Percentiles rank a stretch among this genome's conserved stretches.
phyloP scores from a whole-genome alignment of 768 basidiomycete species.

The Dendrothele bispora region DNA sequence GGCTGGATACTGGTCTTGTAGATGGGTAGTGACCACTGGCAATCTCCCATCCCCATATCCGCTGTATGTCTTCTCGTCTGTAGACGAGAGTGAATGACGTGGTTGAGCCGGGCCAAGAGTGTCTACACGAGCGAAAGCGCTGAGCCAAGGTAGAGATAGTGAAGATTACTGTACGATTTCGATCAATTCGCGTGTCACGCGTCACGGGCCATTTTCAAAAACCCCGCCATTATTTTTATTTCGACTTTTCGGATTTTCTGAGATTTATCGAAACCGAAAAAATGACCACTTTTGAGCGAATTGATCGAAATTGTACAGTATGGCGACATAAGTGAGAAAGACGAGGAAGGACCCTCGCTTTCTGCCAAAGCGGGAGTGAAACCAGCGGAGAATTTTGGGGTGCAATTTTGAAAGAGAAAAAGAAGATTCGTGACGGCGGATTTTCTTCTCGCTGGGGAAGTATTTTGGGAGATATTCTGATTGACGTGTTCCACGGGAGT shows the following conservation, averaged over 20 bases:
- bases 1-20: too few relatives aligned
- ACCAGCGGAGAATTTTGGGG: constrained; percentile 60
- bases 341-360: constrained; percentile 57
- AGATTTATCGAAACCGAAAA: too few relatives aligned
- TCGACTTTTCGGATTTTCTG: too few relatives aligned
- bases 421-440: constrained; percentile 23
- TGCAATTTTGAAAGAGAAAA: constrained; percentile 57
- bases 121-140: constrained; percentile 40
- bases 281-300: too few relatives aligned
- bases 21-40: constrained; percentile 89
- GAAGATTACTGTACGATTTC: constrained; percentile 50
- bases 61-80: constrained; percentile 67
- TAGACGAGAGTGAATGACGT: constrained; percentile 76
- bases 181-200: too few relatives aligned
- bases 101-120: constrained; percentile 42
- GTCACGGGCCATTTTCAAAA: too few relatives aligned
- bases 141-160: constrained; percentile 46
- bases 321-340: constrained; percentile 48
- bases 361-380: constrained; percentile 48
- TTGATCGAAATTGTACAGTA: too few relatives aligned
- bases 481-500: too few relatives aligned
- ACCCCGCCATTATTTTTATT: too few relatives aligned
- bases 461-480: constrained; percentile 7
- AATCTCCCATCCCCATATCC: constrained; percentile 94
- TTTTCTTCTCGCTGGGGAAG: constrained; percentile 35